Base-by-base conservation (phyloP, 2,329 filamentous ascomycete genomes). In the Paecilomyces formosus region DNA sequence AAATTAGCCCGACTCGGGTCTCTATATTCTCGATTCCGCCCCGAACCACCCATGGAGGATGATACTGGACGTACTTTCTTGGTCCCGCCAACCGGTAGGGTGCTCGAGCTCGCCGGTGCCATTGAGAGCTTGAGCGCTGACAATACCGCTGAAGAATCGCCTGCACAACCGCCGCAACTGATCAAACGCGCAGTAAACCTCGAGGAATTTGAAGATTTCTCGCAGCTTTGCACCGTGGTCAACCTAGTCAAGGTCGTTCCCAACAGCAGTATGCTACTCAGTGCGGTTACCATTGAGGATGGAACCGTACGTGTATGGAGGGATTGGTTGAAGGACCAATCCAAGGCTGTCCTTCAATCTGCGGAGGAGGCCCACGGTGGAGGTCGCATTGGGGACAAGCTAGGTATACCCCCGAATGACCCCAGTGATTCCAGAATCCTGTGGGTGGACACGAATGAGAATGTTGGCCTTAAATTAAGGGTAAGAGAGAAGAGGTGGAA, bases 1-100 rank as follows among this genome's bases (percentile, higher is more conserved):
- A 59, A 64, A 54, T 69, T 84, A n/a, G 75, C 74, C 3, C 73
- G 75, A 58, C 76, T 90, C 57, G 74, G 76, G 12, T 73, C 73
- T 3, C 73, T 91, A 53, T 93, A 92, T 74, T 86, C 87, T 5
- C 82, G 85, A 26, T 94, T 92, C 69, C 80, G 81, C 18, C 89
- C 88, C 1, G 79, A 85, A 51, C 79, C 82, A 49, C 81, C 85
- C 55, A 80, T 83, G 56, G 79, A 80, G 52, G 71, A 65, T 52
- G 13, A 52, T 15, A 26, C 11, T 6, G 45, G 30, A n/a, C 54
- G 15, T 12, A 21, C n/a, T 33, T 57, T 26, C 13, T 12, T 30
- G 18, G 15, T 22, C 24, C 30, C 51, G 15, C 24, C 26, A 21
- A 45, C 26, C n/a, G 35, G 28, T 35, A 45, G 33, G 13, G 49